Evolutionary conservation across 2,329 filamentous ascomycete genomes (phyloP).

Genomic region (Ophiostoma perfectum): DNA sequence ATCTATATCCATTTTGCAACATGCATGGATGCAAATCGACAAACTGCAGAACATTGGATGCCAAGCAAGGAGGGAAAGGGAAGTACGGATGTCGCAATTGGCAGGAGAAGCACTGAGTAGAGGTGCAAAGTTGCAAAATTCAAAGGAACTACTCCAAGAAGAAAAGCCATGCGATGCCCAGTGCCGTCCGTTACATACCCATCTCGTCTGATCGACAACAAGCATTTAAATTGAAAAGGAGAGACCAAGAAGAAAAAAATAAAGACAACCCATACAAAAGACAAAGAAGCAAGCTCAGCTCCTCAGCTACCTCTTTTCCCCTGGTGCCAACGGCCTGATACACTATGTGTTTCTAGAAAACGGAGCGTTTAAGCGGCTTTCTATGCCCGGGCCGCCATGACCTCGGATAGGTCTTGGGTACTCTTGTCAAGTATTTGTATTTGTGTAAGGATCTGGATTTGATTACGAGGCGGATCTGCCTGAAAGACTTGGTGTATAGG

Average conservation of each 20-base stretch:
- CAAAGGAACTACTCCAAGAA: background rate
- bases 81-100: background rate
- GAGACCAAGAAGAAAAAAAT: background rate
- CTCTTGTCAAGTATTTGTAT: background rate
- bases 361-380: background rate
- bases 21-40: background rate
- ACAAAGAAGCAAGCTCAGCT: background rate
- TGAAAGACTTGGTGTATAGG: background rate
- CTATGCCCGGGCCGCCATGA: background rate
- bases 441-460: no score
- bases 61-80: conserved; percentile 10
- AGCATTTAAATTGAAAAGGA: conserved; percentile 17
- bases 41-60: conserved; percentile 10
- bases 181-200: background rate
- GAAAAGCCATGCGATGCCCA: background rate
- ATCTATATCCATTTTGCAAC: background rate
- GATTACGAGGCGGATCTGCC: no score
- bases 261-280: background rate
- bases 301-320: no score
- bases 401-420: background rate
- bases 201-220: conserved; percentile 24
- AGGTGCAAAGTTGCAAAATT: background rate
- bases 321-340: background rate
- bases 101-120: background rate
- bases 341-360: conserved; percentile 4